Evolutionary conservation across 2,329 filamentous ascomycete genomes (phyloP), one percentile per base, ranked within the genome.

Genomic region (Fusarium compactum): DNA sequence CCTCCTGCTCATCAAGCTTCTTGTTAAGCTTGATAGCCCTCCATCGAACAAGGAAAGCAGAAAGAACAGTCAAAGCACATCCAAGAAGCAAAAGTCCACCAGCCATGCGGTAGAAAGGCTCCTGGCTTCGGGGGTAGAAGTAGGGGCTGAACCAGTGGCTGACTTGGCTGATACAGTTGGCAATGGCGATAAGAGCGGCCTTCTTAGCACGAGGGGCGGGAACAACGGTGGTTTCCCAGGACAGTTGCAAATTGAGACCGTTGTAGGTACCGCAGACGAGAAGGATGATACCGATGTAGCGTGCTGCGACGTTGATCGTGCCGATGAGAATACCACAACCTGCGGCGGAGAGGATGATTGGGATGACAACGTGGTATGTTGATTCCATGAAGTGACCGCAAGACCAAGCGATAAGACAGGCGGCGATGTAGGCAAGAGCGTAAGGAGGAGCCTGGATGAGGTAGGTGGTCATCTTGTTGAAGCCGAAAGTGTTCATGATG

Each of bases 121-220:
- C 77, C 32, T 78, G 76, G 45, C 72, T 71, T 18, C 59, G 57
- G 2, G 76, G 68, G 11, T 76, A 79, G 62, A 83, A 83, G 62
- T 82, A 82, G 0, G 81, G 81, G 2, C 76, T 81, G 60, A 82
- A 82, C 81, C 81, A 82, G 47, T 83, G 82, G n/a, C 77, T 80
- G 11, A 78, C 74, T 16, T 79, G 78, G 20, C 76, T 79, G 32
- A 82, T 77, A 24, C 80, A 81, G 59, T 83, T 83, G 22, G 81
- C 81, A 43, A 82, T 81, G 2, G 82, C 82, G 52, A 83, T 80
- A 14, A 83, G 77, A 3, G 81, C 82, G 0, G 82, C 82, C 32
- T 79, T 77, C 72, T 83, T 83, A 10, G 77, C 80, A 3, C 81
- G 76, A 3, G 82, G 81, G 0, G 78, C 76, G 0, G 82, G 81